phyloP scores from a whole-genome alignment of 2,329 filamentous ascomycete genomes.

The Penicillium sp. region DNA sequence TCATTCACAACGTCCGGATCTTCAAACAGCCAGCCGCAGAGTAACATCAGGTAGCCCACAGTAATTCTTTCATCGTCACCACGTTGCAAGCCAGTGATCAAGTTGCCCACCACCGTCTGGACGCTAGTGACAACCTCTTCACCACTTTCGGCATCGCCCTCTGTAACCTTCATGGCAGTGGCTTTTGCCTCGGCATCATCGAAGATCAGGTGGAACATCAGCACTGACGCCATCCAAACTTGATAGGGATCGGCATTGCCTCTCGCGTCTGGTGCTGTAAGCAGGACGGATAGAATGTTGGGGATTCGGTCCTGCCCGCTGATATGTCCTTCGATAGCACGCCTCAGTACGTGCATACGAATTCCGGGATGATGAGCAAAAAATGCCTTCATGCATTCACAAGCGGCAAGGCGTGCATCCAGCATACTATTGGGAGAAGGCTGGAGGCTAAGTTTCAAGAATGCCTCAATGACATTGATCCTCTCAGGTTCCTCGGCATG shows the following conservation, averaged over 20 bases:
- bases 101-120: slow-evolving; percentile 80
- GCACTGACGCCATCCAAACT: slow-evolving; percentile 83
- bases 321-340: slow-evolving; percentile 85
- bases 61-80: slow-evolving; percentile 76
- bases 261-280: slow-evolving; percentile 65
- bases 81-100: slow-evolving; percentile 76
- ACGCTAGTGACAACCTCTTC: slow-evolving; percentile 96
- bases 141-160: slow-evolving; percentile 83
- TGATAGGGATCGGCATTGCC: slow-evolving; percentile 78
- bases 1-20: slow-evolving; percentile 90
- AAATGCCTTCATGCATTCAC: slow-evolving; percentile 90
- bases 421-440: slow-evolving; percentile 68
- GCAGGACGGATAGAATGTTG: slow-evolving; percentile 82
- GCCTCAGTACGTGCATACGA: slow-evolving; percentile 77
- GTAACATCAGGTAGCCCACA: slow-evolving; percentile 84
- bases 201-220: slow-evolving; percentile 82
- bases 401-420: slow-evolving; percentile 80
- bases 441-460: slow-evolving; percentile 79
- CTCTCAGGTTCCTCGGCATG: slow-evolving; percentile 56
- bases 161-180: slow-evolving; percentile 76
- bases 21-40: slow-evolving; percentile 89
- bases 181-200: slow-evolving; percentile 79
- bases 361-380: slow-evolving; percentile 80
- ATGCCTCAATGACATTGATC: slow-evolving; percentile 89
- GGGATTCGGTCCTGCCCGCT: slow-evolving; percentile 78